phyloP scores from a whole-genome alignment of 1,139 yeast genomes.

The Yamadazyma taylorii region DNA sequence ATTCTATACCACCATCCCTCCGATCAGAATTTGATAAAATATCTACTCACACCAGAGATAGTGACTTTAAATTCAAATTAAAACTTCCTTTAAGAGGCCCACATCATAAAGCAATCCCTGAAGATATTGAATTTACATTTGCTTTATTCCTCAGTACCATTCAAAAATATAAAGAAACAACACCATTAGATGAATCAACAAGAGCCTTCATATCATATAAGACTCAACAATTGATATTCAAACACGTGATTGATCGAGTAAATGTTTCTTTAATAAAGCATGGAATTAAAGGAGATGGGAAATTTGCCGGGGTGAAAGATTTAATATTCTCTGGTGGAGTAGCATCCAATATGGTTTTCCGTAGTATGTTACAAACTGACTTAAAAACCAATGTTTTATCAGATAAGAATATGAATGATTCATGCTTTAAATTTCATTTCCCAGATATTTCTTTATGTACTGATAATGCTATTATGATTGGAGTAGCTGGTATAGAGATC shows the following conservation, averaged over 20 bases:
- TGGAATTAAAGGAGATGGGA: constrained; percentile 30
- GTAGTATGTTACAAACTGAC: constrained; percentile 47
- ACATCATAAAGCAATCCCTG: constrained; percentile 29
- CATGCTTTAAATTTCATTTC: constrained; percentile 45
- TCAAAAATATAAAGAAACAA: constrained; percentile 25
- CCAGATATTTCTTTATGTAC: constrained; percentile 80
- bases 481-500: constrained; percentile 92
- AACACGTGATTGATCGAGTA: constrained; percentile 68
- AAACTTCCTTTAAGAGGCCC: constrained; percentile 37
- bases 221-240: constrained; percentile 66
- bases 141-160: constrained; percentile 71
- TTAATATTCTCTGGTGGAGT: constrained; percentile 94
- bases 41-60: constrained; percentile 23
- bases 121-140: constrained; percentile 61
- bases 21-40: constrained; percentile 21
- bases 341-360: constrained; percentile 66
- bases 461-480: constrained; percentile 96
- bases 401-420: constrained; percentile 5
- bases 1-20: constrained; percentile 24
- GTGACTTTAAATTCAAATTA: constrained; percentile 31
- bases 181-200: constrained; percentile 21
- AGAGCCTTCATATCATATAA: constrained; percentile 54
- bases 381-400: constrained; percentile 20
- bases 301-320: constrained; percentile 46
- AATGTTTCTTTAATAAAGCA: constrained; percentile 49